Evolutionary conservation across 768 basidiomycete species (phyloP).

Genomic region (Macrolepiota dolichaula): DNA sequence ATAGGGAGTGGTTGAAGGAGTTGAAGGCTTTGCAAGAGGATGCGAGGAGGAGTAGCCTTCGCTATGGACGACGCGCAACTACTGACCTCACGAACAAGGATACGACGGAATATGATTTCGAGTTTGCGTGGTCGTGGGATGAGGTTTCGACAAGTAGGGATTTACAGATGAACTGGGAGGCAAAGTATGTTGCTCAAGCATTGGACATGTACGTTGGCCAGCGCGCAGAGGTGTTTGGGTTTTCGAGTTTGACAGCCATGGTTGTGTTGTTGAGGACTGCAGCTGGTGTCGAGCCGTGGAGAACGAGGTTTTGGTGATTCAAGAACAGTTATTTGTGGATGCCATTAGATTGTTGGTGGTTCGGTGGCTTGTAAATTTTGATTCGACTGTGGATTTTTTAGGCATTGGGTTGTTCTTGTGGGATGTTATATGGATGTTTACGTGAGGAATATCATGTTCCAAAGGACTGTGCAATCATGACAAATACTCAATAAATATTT

Average conservation of each 20-base stretch:
- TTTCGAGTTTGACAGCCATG: slow-evolving; percentile 35
- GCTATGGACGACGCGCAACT: not conserved
- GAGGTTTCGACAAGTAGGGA: slow-evolving; percentile 53
- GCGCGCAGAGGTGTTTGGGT: slow-evolving; percentile 61
- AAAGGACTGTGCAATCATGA: not conserved
- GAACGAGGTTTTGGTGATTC: slow-evolving; percentile 29
- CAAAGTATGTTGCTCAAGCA: slow-evolving; percentile 53
- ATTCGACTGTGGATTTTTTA: too few relatives aligned
- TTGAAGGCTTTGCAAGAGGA: slow-evolving; percentile 35
- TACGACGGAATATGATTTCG: not conserved
- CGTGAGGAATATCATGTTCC: not conserved
- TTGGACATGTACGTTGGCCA: slow-evolving; percentile 69
- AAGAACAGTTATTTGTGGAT: too few relatives aligned
- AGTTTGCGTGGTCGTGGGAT: slow-evolving; percentile 36
- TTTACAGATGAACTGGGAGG: slow-evolving; percentile 48
- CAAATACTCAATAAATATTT: not conserved
- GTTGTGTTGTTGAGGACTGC: slow-evolving; percentile 31
- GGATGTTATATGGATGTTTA: too few relatives aligned
- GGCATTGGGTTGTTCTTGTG: too few relatives aligned
- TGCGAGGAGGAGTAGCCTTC: not conserved
- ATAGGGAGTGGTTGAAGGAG: slow-evolving; percentile 43
- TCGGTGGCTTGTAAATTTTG: too few relatives aligned
- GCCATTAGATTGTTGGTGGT: too few relatives aligned
- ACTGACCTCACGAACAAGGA: too few relatives aligned
- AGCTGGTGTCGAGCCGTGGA: slow-evolving; percentile 23